Evolutionary conservation across 2,329 filamentous ascomycete genomes (phyloP), one percentile per base, ranked within the genome.

Genomic region (Fusarium transvaalense): DNA sequence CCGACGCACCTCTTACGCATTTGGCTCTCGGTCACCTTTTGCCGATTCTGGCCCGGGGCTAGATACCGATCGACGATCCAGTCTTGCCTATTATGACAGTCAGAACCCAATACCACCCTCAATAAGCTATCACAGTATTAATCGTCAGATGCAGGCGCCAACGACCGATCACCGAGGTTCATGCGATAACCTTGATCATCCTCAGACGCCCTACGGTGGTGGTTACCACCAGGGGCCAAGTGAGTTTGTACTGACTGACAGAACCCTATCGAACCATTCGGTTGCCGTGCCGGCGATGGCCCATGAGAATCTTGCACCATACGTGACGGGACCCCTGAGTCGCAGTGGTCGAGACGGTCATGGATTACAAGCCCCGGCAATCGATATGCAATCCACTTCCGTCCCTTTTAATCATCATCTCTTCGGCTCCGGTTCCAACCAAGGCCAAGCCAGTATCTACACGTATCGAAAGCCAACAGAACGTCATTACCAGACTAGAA

Each of bases 81-180:
- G 66, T 56, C 54, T 69, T 43, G 61, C 66, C 39, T 59, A 71
- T 43, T 45, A 64, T 71, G 58, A 73, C 54, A 73, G 71, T 73
- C 64, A 73, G 71, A 64, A 61, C 68, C 64, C 68, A 64, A 47
- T 37, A 50, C 37, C 38, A 58, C 58, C 64, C 56, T 56, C 47
- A 43, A 62, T 64, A 43, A 69, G 50, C 48, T 58, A 64, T 34
- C 31, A 48, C 45, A 56, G 38, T 72, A 59, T 71, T 73, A 69
- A 73, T 70, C 46, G 46, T 66, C 61, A 69, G 34, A 55, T 52
- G 35, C 69, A 73, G 71, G 71, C 60, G 50, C 62, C 64, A 56
- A 54, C 31, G 54, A 67, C 21, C 61, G 58, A 50, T 62, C 68
- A 45, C 66, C 64, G 46, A 67, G 56, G 38, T 61, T 64, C 59